Evolutionary conservation across 306 rosid species (phyloP), one percentile per base, ranked within the genome.

Genomic region (Rubus parviflorus): DNA sequence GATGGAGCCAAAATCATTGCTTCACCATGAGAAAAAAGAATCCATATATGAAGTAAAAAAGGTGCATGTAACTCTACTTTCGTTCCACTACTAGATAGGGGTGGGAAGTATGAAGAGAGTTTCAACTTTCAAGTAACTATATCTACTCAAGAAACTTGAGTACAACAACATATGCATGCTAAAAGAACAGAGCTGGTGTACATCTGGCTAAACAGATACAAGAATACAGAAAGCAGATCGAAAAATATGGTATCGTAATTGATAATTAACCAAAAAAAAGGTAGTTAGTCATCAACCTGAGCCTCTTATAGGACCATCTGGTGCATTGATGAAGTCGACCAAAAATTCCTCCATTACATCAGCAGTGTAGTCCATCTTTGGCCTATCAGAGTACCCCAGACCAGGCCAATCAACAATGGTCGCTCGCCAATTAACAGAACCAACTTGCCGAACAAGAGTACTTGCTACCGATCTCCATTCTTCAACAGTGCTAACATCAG

Each of bases 331-430:
- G 66, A 94, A 90, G 83, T 94, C 98, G 52, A 87, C 95, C 79
- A 94, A 85, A 83, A 94, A 94, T 1, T 87, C 85, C 82, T 94
- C 97, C 79, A 94, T 83, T 37, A 92, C 91, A 79, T 90, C 94
- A 6, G 97, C 93, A 77, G 82, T 88, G 73, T 94, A 94, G 81
- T 94, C 97, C 76, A 94, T 84, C 87, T 92, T 94, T 14, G 93
- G 98, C 58, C 97, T 81, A 84, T 92, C 97, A 23, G 97, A 94
- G 85, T 86, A 92, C 46, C 98, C 98, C 49, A 94, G 79, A 79
- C 98, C 98, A 48, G 98, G 98, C 98, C 98, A 94, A 84, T 92
- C 98, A 76, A 94, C 93, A 68, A 94, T 90, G 45, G 97, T 92
- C 35, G 97, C 91, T 25, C 93, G 84, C 89, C 91, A 94, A 82